These are phyloP conservation scores for Begonia peltatifolia DNA, from an alignment of 306 rosid species.

Conservation along the genomic window DNA sequence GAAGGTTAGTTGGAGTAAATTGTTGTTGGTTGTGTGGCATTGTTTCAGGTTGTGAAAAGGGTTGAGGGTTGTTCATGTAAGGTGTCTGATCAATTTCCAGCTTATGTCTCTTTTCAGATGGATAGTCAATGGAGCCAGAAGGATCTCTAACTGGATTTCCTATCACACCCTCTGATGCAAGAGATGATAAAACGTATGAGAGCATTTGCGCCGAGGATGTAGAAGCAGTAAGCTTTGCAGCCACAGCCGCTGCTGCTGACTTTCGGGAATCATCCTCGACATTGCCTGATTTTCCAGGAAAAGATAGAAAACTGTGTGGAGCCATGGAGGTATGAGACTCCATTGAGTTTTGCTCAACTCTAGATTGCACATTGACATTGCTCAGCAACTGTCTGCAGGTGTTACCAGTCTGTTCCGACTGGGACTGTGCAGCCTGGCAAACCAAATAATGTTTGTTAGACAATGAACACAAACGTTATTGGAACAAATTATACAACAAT, in stretches of 20 bases:
- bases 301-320: conserved; percentile 33
- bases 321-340: conserved; percentile 50
- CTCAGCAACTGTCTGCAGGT: conserved; percentile 39
- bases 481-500: too few species aligned
- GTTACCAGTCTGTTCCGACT: conserved; percentile 44
- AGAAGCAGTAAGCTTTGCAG: conserved; percentile 90
- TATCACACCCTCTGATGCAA: conserved; percentile 92
- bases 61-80: conserved; percentile 49
- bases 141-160: conserved; percentile 46
- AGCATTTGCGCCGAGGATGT: conserved; percentile 93
- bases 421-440: conserved; percentile 70
- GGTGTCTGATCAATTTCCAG: conserved; percentile 50
- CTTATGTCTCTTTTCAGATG: conserved; percentile 66
- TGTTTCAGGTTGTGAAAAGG: conserved; percentile 42
- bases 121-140: conserved; percentile 31
- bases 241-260: conserved; percentile 98
- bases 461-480: too few species aligned
- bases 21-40: conserved; percentile 42
- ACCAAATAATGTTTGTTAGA: conserved; percentile 2
- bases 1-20: conserved; percentile 45
- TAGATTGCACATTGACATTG: conserved; percentile 27
- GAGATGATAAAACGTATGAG: conserved; percentile 80
- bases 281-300: conserved; percentile 41
- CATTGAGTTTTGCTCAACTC: conserved; percentile 43
- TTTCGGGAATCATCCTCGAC: conserved; percentile 67